Evolutionary conservation across 2,329 filamentous ascomycete species (phyloP), one percentile per base, ranked within the genome.

Genomic region (Ophiocordyceps camponoti-rufipedis): DNA sequence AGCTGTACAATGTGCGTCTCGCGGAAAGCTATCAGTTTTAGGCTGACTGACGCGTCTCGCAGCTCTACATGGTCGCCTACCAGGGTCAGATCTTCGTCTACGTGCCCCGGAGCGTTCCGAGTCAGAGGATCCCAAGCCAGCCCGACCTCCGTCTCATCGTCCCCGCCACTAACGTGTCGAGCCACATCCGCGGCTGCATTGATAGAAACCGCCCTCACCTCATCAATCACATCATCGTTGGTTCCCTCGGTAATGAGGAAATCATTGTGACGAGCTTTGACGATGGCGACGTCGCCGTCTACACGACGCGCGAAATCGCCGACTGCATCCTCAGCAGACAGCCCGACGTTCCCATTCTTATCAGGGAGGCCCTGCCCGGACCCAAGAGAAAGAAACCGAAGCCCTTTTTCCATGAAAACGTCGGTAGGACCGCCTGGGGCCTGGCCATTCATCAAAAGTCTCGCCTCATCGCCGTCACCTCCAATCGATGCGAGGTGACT

Each of bases 401-500:
- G 46, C 65, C 66, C 0, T 84, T 94, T 55, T 84, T 94, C 47
- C 75, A 78, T 48, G 74, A 82, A 35, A 87, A 83, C 56, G 86
- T 94, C 2, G 75, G 75, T 1, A 65, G 63, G 23, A 89, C 85
- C 48, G 89, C 88, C 2, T 98, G 91, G 91, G 91, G 89, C 0
- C 62, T 94, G 43, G 82, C 86, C 8, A 72, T 94, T 11, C 89
- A 96, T 58, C 72, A 76, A 49, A 67, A 79, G 50, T 85, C 85
- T n/a, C 78, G 88, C 0, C 67, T 95, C 49, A 82, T 98, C 50
- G 91, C 89, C 0, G 80, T 93, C 38, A 85, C 83, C 53, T 79
- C 84, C 0, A 98, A 98, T 57, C 74, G 71, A 4, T 56, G 57
- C 44, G 70, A 73, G 49, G 61, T 73, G 7, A 70, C 65, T 1